Base-by-base conservation (phyloP, 305 asterid genomes). In the Fraxinus sp. region DNA sequence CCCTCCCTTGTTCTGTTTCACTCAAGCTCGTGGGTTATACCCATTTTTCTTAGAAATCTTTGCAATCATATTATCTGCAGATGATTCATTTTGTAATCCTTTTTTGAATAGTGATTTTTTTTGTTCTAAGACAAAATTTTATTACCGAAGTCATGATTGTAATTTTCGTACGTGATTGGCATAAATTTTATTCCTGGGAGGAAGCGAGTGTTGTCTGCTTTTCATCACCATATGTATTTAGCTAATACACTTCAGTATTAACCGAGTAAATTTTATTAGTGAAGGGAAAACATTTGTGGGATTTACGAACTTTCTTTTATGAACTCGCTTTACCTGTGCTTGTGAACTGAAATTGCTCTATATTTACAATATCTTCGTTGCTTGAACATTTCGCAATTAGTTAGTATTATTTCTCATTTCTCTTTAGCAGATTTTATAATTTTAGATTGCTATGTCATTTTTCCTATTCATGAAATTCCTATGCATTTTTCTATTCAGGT, bases 401-500 rank as follows among this genome's bases (percentile, higher is more conserved):
- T 55, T 77, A 75, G 37, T 57, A 57, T 44, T 75, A 33, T 59
- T 37, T 74, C 64, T 46, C 76, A 24, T 72, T 76, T 78, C 71
- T 78, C n/a, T 66, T 36, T 35, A 52, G 74, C 37, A 41, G 74
- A 28, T 79, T 41, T 79, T 74, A 33, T 73, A 62, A 0, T 35
- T 66, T 80, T 14, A 74, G 77, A 76, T 33, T 39, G 22, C 18
- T 44, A 11, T 49, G 76, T 20, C 26, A 30, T 74, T 74, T 26
- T 88, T 84, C 24, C 73, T 44, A 44, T 37, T 16, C 16, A 28
- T 80, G 77, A 30, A 72, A 75, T 79, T 35, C 81, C 71, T 33
- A 26, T 81, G 18, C 41, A 28, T 80, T 52, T 80, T 78, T 81
- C 36, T 76, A 76, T 84, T 72, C 93, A 95, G 99, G 97, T 95